Percentiles rank a stretch among this genome's conserved stretches.
Evolutionary conservation across 2,329 filamentous ascomycete genomes (phyloP).

Genomic region (Gaeumannomyces sp.): DNA sequence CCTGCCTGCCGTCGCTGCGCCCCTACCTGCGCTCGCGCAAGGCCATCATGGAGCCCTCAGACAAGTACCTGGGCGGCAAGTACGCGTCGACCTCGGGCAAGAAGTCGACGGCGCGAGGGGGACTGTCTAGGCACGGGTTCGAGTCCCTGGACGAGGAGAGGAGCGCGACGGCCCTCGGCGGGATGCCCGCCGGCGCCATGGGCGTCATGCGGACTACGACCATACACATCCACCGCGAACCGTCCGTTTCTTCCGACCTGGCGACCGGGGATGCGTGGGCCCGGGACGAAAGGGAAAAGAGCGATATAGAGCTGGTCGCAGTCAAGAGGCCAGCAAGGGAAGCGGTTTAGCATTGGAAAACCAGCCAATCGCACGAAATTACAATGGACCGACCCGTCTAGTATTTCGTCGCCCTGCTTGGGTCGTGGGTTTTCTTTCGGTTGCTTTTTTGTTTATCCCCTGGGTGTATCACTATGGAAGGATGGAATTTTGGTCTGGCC

Average conservation of each 20-base stretch:
- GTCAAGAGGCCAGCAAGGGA: background rate
- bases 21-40: slow-evolving; percentile 20
- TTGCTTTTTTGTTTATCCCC: too few species aligned
- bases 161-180: too few species aligned
- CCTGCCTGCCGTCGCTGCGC: slow-evolving; percentile 18
- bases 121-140: background rate
- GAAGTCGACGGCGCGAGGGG: background rate
- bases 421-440: too few species aligned
- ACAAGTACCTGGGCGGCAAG: background rate
- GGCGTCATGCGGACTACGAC: background rate
- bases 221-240: background rate
- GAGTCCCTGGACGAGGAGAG: background rate
- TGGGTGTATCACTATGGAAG: too few species aligned
- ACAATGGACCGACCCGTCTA: too few species aligned
- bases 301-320: background rate
- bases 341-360: too few species aligned
- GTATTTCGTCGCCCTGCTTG: too few species aligned
- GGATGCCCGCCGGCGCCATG: too few species aligned
- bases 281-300: background rate
- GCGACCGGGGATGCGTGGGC: background rate
- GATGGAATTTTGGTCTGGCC: too few species aligned
- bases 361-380: too few species aligned
- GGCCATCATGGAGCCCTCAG: background rate
- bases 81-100: background rate
- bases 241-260: background rate